Evolutionary conservation across 768 basidiomycete species (phyloP).

Genomic region (Gloeopeniophorella convolvens): DNA sequence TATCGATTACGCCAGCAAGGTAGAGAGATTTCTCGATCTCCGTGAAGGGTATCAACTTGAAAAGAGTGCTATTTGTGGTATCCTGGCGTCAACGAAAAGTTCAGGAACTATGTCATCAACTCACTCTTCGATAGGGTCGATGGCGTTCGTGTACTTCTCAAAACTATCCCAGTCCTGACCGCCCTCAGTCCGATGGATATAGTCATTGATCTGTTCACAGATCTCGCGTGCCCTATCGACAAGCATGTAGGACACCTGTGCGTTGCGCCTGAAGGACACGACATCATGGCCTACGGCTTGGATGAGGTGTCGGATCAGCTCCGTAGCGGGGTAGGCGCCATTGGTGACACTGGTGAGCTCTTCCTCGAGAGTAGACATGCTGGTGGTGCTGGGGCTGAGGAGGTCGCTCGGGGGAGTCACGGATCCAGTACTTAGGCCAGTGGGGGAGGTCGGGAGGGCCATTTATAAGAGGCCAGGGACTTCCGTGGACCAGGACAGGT

Average conservation of each 20-base stretch:
- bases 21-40: conserved; percentile 12
- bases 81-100: background rate
- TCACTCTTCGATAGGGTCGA: conserved; percentile 23
- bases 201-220: conserved; percentile 16
- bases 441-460: background rate
- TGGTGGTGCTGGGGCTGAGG: background rate
- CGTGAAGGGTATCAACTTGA: conserved; percentile 4
- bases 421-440: too few relatives aligned
- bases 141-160: conserved; percentile 17
- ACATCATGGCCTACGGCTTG: conserved; percentile 16
- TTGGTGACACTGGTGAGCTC: background rate
- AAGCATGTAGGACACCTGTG: conserved; percentile 20
- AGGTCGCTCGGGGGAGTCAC: too few relatives aligned
- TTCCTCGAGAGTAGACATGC: background rate
- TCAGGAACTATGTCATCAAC: background rate
- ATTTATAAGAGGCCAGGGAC: background rate
- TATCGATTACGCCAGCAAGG: background rate
- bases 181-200: conserved; percentile 12
- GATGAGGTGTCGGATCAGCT: conserved; percentile 19
- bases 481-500: too few relatives aligned
- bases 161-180: conserved; percentile 17
- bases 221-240: conserved; percentile 20
- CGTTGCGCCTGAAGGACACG: conserved; percentile 17
- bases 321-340: conserved; percentile 15
- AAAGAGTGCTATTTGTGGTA: background rate